phyloP scores from a whole-genome alignment of 352 stramenopile genomes.

The Pythium angustatum region DNA sequence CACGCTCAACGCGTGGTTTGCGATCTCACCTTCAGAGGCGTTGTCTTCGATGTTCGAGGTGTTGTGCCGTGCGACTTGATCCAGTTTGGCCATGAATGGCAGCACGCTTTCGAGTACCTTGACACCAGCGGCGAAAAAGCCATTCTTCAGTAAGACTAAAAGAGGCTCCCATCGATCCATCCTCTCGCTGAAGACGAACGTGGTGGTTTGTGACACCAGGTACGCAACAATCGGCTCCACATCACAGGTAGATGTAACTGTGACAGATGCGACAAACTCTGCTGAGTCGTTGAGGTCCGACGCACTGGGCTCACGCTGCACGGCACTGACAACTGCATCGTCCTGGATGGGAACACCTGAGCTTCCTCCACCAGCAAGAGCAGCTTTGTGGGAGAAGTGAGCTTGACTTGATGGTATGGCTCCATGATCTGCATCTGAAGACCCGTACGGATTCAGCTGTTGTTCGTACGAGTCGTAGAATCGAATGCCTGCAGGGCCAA shows the following conservation, averaged over 20 bases:
- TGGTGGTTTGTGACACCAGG: conserved; percentile 80
- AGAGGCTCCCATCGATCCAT: conserved; percentile 85
- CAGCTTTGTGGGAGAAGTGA: conserved; percentile 18
- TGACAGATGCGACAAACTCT: conserved; percentile 30
- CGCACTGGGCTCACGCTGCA: conserved; percentile 8
- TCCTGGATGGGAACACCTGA: conserved; percentile 33
- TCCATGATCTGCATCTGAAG: neutral
- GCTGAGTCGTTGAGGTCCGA: conserved; percentile 21
- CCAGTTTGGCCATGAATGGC: conserved; percentile 58
- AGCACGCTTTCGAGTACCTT: conserved; percentile 78
- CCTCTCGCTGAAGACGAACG: conserved; percentile 68
- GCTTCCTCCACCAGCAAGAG: conserved; percentile 27
- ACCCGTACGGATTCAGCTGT: conserved; percentile 18
- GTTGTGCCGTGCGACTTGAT: conserved; percentile 28
- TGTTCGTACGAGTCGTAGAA: conserved; percentile 61
- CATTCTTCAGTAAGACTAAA: conserved; percentile 69
- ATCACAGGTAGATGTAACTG: conserved; percentile 50
- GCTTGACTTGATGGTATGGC: neutral
- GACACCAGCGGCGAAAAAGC: conserved; percentile 57
- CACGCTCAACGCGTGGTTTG: conserved; percentile 59
- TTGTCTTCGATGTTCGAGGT: neutral
- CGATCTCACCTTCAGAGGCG: neutral
- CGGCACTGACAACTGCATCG: neutral
- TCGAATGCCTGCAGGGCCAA: conserved; percentile 31
- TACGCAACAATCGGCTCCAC: conserved; percentile 87